These are phyloP conservation scores for Amoebophrya sp. DNA, from an alignment of 169 alveolate genomes.

Conservation along the genomic window DNA sequence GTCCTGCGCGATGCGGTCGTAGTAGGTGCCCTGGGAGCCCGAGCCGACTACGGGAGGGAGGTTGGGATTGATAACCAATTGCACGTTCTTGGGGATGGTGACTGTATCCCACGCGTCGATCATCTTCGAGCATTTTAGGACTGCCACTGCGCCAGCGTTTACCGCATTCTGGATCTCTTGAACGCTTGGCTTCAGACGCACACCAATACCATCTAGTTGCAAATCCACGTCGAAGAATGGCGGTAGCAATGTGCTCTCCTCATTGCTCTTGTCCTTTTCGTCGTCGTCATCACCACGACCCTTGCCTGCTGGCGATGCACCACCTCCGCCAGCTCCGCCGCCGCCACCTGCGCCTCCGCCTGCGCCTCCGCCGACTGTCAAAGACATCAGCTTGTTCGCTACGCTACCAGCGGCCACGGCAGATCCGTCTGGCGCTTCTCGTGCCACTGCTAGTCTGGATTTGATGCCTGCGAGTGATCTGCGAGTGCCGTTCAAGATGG, in stretches of 20 bases:
- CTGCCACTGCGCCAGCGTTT: conserved; percentile 80
- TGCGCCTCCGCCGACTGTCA: too few species aligned
- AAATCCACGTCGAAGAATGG: conserved; percentile 83
- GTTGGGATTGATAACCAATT: neutral
- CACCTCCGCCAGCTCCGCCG: too few species aligned
- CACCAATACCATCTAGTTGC: conserved; percentile 67
- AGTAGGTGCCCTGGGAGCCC: conserved; percentile 77
- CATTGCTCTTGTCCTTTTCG: too few species aligned
- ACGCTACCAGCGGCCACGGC: neutral
- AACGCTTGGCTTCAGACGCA: conserved; percentile 73
- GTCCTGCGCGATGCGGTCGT: conserved; percentile 79
- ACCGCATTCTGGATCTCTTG: conserved; percentile 78
- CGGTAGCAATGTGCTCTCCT: conserved; percentile 30
- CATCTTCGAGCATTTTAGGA: conserved; percentile 73
- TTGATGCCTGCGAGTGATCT: neutral
- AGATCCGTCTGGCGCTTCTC: neutral
- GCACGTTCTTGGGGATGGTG: neutral
- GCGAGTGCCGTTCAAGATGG: neutral
- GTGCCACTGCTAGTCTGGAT: neutral
- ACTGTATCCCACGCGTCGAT: conserved; percentile 53
- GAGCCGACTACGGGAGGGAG: conserved; percentile 33
- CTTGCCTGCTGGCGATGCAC: too few species aligned
- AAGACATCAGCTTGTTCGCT: neutral
- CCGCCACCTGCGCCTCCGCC: too few species aligned
- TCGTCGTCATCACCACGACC: too few species aligned